Evolutionary conservation across 352 stramenopile species (phyloP), one percentile per base, ranked within the genome.

Genomic region (Pythium phragmiticola): DNA sequence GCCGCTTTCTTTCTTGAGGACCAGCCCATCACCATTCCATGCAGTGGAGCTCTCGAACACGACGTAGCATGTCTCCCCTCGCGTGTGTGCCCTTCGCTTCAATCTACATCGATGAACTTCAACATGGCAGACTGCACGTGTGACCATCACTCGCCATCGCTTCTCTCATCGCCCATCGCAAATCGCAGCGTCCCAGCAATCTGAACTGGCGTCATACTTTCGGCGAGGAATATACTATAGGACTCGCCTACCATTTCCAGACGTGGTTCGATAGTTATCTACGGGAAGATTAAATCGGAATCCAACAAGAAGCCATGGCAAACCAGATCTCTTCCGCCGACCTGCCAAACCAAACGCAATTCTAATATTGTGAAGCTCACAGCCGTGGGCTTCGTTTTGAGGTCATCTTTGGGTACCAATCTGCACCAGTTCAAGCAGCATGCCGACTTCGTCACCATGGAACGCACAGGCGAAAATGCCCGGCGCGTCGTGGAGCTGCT

Each of bases 1-100:
- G 13, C 71, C 73, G 0, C 58, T 71, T 41, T 64, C 21, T 66
- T 81, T 79, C 49, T 65, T 65, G 1, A 83, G 47, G 36, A 83
- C 63, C 30, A 74, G 69, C 60, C 76, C 73, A 19, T 42, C 61
- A 16, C 59, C 46, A 9, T 80, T 75, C 72, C 73, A 80, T n/a
- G 70, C 60, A 4, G 36, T 45, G 4, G 56, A 34, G 23, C 61
- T 63, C 23, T 62, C 63, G 45, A 65, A 70, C 8, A 70, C 26
- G 1, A 70, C 57, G 48, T 66, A 79, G 42, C 8, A 69, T 59
- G 7, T 70, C 55, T 2, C 45, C 50, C 72, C 30, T 78, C 73
- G 21, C 21, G 21, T 21, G 21, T 21, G 21, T 21, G 21, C 21
- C 21, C 21, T 21, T 21, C 21, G 21, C 21, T 21, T 21, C 21